Conservation (phyloP, 2,329 filamentous ascomycete genomes). For the Monilinia vaccinii-corymbosi region DNA sequence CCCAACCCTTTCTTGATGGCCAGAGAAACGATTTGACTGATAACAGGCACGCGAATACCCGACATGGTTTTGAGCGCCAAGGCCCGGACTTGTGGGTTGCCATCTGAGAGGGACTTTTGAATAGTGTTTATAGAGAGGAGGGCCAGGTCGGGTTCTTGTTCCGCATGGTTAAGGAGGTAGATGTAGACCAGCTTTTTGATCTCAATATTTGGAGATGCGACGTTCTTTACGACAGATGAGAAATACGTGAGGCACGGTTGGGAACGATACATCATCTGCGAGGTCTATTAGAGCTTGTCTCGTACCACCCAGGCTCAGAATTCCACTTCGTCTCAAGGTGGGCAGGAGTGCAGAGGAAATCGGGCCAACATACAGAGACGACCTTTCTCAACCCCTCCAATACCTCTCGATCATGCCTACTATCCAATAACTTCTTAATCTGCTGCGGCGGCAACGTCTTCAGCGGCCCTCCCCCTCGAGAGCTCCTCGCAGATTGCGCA, state of each 20-base stretch:
- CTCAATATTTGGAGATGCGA: slow-evolving; percentile 85
- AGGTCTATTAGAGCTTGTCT: slow-evolving; percentile 8
- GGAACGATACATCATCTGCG: slow-evolving; percentile 86
- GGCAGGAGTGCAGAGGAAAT: neutral
- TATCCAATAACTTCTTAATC: slow-evolving; percentile 91
- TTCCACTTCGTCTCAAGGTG: neutral
- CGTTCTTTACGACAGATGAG: slow-evolving; percentile 96
- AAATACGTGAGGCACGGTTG: slow-evolving; percentile 88
- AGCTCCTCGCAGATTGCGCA: slow-evolving; percentile 72
- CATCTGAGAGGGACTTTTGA: slow-evolving; percentile 91
- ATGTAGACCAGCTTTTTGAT: slow-evolving; percentile 99
- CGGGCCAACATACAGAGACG: slow-evolving; percentile 56
- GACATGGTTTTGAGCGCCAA: slow-evolving; percentile 96
- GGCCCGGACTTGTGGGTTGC: slow-evolving; percentile 81
- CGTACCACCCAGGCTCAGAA: neutral
- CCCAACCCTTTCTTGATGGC: slow-evolving; percentile 89
- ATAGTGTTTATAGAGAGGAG: slow-evolving; percentile 97
- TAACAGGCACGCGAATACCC: slow-evolving; percentile 91
- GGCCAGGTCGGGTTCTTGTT: slow-evolving; percentile 89
- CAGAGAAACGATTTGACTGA: slow-evolving; percentile 92
- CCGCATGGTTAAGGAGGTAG: slow-evolving; percentile 93
- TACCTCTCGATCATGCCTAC: slow-evolving; percentile 84
- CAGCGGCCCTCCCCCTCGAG: slow-evolving; percentile 42
- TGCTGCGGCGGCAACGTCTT: slow-evolving; percentile 67
- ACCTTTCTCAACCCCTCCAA: slow-evolving; percentile 85